Base-by-base conservation (phyloP, 768 basidiomycete genomes). In the Tylopilus sp. region DNA sequence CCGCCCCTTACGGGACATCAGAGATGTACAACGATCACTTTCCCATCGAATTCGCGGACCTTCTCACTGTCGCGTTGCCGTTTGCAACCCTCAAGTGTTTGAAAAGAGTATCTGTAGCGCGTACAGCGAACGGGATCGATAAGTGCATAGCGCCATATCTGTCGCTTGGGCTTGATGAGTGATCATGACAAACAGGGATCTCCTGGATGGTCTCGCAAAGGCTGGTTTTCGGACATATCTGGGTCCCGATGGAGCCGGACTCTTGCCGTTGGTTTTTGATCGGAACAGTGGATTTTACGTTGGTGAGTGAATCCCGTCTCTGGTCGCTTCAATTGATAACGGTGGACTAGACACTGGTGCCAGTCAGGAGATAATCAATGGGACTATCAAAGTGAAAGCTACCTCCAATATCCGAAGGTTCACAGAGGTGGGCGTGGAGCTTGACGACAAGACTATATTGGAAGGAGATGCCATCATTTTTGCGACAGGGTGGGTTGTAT, bases 311-410 rank as follows among this genome's bases (percentile, higher is more conserved):
- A 26, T 23, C 50, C 39, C n/a, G 17, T n/a, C 8, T 40, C 12
- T 43, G 15, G 12, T 30, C 12, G 6, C 11, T 17, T 17, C 26
- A 18, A 11, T 22, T 33, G 2, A 26, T 42, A 3, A 41, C 40
- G 8, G 26, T 36, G 15, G 13, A 48, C 25, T 43, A 70, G 72
- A 71, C 47, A 64, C 62, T 0, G 79, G 76, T n/a, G 67, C 74
- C 0, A 71, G 75, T 33, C 64, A 69, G 52, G 64, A 76, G 48
- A 78, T 80, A 50, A 71, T 70, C 22, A 70, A 76, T 22, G 78
- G 80, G 20, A 68, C 68, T 41, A 79, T 82, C 71, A 79, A 78
- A 58, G 60, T 80, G 58, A 79, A 74, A 64, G 70, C 68, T 47
- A 73, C 73, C 22, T 51, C 61, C 7, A 46, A 40, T n/a, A 50